Evolutionary conservation across 176 grass and related monocot species (phyloP), one percentile per base, ranked within the genome.

Genomic region (Rhipidocladum racemiflorum): DNA sequence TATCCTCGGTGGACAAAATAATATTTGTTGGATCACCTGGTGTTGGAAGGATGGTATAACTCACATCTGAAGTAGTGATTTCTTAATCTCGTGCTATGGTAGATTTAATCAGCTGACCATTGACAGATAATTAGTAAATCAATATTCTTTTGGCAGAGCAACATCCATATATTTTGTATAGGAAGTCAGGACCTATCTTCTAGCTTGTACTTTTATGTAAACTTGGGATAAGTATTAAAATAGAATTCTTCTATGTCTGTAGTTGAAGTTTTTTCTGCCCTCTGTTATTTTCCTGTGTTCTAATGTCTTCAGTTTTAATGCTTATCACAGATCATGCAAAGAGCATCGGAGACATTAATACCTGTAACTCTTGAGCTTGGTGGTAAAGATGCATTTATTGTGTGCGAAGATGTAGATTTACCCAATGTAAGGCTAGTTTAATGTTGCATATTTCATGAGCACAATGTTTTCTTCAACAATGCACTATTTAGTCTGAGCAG

Each of bases 1-100:
- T 99, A 48, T 95, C 96, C 65, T 95, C 96, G 55, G 91, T 90
- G 7, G 96, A 99, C 87, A 99, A 99, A 90, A 95, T 95, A 66
- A 99, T 95, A 86, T 99, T 99, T 91, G 96, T 99, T 88, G 96
- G 96, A 76, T 99, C 96, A 65, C 96, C 96, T 87, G 89, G 96
- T 23, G 92, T 99, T 24, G 92, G 96, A 75, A 99, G 83, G 85
- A 99, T 95, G 95, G 92, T 98, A 95, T 84, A 57, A 11, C 30
- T 76, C 44, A 3, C 34, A 48, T 68, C 65, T 89, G 16, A 62
- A 83, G 27, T 72, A 79, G 5, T 54, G 9, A 72, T 80, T 87
- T 66, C 36, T 60, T 81, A 29, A 82, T 75, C 44, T 49, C 36
- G n/a, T 65, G 21, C 13, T n/a, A 40, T 14, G 11, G 30, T 21